Base-by-base conservation (phyloP, 2,329 filamentous ascomycete genomes). In the Lecanicillium sp. region DNA sequence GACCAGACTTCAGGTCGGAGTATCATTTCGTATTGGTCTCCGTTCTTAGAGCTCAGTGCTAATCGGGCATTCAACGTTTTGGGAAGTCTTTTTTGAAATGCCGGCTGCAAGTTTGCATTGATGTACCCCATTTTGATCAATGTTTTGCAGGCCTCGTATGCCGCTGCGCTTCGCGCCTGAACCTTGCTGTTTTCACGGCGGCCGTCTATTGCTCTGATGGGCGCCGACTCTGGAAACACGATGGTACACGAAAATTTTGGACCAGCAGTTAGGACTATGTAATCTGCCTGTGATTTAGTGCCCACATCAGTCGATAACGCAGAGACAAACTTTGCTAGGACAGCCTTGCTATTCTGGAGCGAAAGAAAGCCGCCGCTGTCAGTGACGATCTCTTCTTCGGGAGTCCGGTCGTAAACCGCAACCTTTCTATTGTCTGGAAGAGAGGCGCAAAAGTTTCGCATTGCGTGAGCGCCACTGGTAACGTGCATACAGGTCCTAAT, bases 61-160 rank as follows among this genome's bases (percentile, higher is more conserved):
- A 95, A 64, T 1, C 79, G 73, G 3, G 89, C 88, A 56, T 95
- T 95, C n/a, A 85, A 74, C 83, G 94, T 90, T 0, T 67, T 71
- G 4, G 87, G 89, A 0, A 92, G 67, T 29, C 71, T 69, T 53
- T 83, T 90, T 15, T 70, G 68, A 43, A 85, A 85, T 0, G 73
- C 75, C 0, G 92, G 85, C 40, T 85, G 73, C 3, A 96, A 68
- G 53, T 87, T 67, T 1, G 79, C 71, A 52, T 95, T 77, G 5
- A 98, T 67, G 43, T 82, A 78, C 3, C 74, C 73, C 38, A 73
- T 71, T 42, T 75, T 68, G 34, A 81, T 68, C 13, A 98, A 68
- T 44, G 78, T 56, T 2, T 87, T 56, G 52, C 89, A 95, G 36
- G 83, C 77, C 51, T 88, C 77, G 55, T 90, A 96, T 1, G 92